A percentile compares a stretch with the other conserved stretches of the same genome.
phyloP scores from a whole-genome alignment of 2,329 filamentous ascomycete species.

The Talaromyces piceae region DNA sequence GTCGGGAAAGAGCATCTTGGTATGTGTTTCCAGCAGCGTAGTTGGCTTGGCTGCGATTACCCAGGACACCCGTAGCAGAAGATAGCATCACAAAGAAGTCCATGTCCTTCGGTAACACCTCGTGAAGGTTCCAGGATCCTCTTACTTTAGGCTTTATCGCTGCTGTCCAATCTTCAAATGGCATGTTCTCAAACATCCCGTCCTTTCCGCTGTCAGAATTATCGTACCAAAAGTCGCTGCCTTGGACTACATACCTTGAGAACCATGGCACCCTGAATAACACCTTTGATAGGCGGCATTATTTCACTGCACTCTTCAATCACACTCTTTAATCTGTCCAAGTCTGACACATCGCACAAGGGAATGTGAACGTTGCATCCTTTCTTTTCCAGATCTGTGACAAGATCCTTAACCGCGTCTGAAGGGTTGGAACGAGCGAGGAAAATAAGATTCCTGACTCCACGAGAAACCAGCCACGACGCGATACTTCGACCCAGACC shows the following conservation, averaged over 20 bases:
- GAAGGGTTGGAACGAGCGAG: conserved; percentile 19
- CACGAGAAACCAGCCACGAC: conserved; percentile 17
- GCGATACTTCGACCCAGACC: conserved; percentile 19
- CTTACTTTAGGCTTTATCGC: conserved; percentile 35
- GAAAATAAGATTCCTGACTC: conserved; percentile 23
- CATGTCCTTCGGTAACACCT: conserved; percentile 21
- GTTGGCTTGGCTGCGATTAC: conserved; percentile 41
- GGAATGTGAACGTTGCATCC: conserved; percentile 14
- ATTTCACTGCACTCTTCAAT: conserved; percentile 11
- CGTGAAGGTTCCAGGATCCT: conserved; percentile 31
- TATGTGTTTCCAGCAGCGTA: conserved; percentile 36
- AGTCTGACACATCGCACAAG: conserved; percentile 19
- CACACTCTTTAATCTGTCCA: conserved; percentile 10
- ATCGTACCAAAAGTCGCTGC: too few relatives aligned
- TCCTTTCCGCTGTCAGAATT: conserved; percentile 14
- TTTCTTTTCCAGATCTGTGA: conserved; percentile 13
- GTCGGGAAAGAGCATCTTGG: conserved; percentile 29
- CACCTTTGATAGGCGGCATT: conserved; percentile 24
- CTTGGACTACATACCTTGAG: conserved; percentile 12
- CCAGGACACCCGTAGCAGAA: conserved; percentile 37
- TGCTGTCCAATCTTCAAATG: conserved; percentile 29
- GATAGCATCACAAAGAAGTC: conserved; percentile 40
- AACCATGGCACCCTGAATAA: conserved; percentile 26
- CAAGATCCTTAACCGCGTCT: conserved; percentile 13
- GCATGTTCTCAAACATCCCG: conserved; percentile 34